Evolutionary conservation across 371 early-diverging fungal genomes (phyloP).

Genomic region (Gilbertella persicaria): DNA sequence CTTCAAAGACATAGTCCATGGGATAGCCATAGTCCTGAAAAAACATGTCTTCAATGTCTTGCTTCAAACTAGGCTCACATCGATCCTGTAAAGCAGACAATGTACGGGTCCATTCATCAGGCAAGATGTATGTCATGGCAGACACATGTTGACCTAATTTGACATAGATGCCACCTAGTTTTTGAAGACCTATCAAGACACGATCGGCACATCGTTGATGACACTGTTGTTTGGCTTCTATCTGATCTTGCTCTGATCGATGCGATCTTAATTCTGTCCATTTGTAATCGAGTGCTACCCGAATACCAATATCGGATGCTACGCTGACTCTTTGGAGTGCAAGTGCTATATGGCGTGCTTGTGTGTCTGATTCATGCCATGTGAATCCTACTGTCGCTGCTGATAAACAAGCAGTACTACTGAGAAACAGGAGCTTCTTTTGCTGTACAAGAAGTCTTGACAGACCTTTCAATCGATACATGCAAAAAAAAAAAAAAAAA

Average conservation of each 20-base stretch:
- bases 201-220: conserved; percentile 60
- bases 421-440: no score
- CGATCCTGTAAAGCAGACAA: conserved; percentile 84
- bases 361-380: conserved; percentile 24
- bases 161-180: conserved; percentile 88
- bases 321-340: conserved; percentile 45
- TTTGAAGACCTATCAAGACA: conserved; percentile 56
- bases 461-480: no score
- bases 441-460: no score
- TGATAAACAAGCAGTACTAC: neutral
- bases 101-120: conserved; percentile 86
- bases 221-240: conserved; percentile 33
- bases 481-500: no score
- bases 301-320: conserved; percentile 44
- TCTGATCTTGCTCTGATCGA: conserved; percentile 39
- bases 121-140: conserved; percentile 85
- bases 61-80: conserved; percentile 71
- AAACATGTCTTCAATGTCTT: conserved; percentile 71
- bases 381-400: conserved; percentile 13
- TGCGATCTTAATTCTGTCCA: conserved; percentile 46
- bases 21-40: conserved; percentile 65
- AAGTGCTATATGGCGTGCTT: conserved; percentile 36
- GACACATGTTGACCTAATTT: conserved; percentile 92
- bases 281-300: conserved; percentile 64
- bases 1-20: conserved; percentile 64